Evolutionary conservation across 2,329 filamentous ascomycete species (phyloP).

Genomic region (Cadophora sp.): DNA sequence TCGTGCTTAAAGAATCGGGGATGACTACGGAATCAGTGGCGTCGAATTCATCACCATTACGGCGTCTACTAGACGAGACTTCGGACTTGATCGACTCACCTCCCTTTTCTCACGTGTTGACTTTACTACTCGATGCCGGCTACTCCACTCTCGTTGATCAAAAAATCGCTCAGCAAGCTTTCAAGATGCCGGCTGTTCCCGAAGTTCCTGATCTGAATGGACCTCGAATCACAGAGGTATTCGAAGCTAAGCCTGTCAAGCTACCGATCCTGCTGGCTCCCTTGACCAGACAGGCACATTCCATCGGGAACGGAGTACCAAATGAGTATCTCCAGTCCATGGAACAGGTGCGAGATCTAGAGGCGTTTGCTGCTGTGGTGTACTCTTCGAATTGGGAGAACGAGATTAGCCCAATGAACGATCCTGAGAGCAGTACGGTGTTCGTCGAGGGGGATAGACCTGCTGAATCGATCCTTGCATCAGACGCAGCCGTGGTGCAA

Average conservation of each 20-base stretch:
- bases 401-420: conserved; percentile 56
- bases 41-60: conserved; percentile 61
- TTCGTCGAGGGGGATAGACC: conserved; percentile 27
- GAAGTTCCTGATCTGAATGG: conserved; percentile 36
- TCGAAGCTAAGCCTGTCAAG: conserved; percentile 64
- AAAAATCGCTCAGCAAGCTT: conserved; percentile 81
- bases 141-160: conserved; percentile 85
- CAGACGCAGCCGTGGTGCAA: conserved; percentile 39
- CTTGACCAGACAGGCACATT: conserved; percentile 88
- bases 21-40: conserved; percentile 64
- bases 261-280: conserved; percentile 90
- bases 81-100: conserved; percentile 95
- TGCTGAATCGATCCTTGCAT: conserved; percentile 30
- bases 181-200: conserved; percentile 61
- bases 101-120: conserved; percentile 85
- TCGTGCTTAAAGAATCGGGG: conserved; percentile 85
- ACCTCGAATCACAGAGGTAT: conserved; percentile 56
- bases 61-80: conserved; percentile 91
- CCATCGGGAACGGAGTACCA: conserved; percentile 79
- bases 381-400: conserved; percentile 85
- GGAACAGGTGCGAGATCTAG: conserved; percentile 77
- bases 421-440: conserved; percentile 10
- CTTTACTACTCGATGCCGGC: conserved; percentile 82
- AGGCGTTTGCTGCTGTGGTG: conserved; percentile 85
- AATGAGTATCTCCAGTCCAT: conserved; percentile 77